Conservation (phyloP, 176 grass and related monocot genomes). For the Carex littledalei region DNA sequence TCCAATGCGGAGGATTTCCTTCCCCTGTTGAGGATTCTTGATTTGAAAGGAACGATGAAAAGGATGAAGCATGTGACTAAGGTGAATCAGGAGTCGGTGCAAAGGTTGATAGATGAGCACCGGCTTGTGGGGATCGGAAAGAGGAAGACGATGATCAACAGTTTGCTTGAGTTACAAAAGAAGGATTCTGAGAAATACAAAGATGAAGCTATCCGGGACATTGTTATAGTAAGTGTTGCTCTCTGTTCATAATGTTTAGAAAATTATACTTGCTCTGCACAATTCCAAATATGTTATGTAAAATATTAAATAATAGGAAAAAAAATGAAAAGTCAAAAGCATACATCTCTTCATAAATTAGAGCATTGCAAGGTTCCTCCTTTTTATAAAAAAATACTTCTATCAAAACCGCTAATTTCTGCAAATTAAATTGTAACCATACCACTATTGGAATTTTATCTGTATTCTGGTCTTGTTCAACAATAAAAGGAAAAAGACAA, state of each 20-base stretch:
- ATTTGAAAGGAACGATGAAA: slow-evolving; percentile 16
- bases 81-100: background rate
- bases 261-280: background rate
- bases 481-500: background rate
- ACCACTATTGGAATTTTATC: too few relatives aligned
- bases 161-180: slow-evolving; percentile 22
- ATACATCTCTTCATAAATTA: too few relatives aligned
- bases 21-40: slow-evolving; percentile 15
- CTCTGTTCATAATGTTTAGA: background rate
- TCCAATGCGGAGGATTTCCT: slow-evolving; percentile 6
- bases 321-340: too few relatives aligned
- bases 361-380: too few relatives aligned
- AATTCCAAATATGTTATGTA: background rate
- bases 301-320: too few relatives aligned
- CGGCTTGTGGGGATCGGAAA: background rate
- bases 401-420: background rate
- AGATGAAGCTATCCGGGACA: background rate
- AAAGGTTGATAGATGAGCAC: slow-evolving; percentile 15
- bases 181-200: slow-evolving; percentile 24
- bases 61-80: background rate
- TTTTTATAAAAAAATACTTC: too few relatives aligned
- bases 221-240: slow-evolving; percentile 8
- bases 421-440: background rate
- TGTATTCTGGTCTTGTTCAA: background rate
- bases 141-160: slow-evolving; percentile 9